Conservation (phyloP, 352 stramenopile genomes). For the Albugo candida region DNA sequence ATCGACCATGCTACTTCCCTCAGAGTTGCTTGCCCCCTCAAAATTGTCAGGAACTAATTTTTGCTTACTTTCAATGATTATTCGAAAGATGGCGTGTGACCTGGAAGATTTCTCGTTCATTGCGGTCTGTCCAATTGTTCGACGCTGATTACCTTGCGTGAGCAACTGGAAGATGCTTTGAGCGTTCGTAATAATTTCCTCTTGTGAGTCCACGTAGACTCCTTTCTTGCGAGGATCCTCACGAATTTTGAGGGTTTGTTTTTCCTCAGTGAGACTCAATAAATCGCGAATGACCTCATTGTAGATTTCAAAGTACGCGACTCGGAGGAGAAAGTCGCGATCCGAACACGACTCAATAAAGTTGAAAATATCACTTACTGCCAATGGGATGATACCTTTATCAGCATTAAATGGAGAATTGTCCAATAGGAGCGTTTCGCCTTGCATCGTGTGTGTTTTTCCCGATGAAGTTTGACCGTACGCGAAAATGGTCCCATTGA, state of each 20-base stretch:
- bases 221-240: constrained; percentile 87
- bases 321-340: constrained; percentile 87
- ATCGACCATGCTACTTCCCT: too few species aligned
- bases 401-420: neutral
- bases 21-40: constrained; percentile 3
- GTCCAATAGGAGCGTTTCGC: constrained; percentile 11
- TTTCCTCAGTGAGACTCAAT: constrained; percentile 39
- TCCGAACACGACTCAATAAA: constrained; percentile 64
- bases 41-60: constrained; percentile 8
- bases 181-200: constrained; percentile 83
- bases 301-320: constrained; percentile 99
- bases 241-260: constrained; percentile 56
- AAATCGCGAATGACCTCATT: constrained; percentile 97
- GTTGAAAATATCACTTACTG: constrained; percentile 87
- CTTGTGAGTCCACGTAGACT: constrained; percentile 92
- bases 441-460: constrained; percentile 97
- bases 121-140: constrained; percentile 39
- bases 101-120: constrained; percentile 72
- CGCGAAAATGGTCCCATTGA: constrained; percentile 86
- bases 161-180: constrained; percentile 40
- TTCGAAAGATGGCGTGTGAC: constrained; percentile 67
- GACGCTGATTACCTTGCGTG: constrained; percentile 37
- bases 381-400: constrained; percentile 78
- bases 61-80: constrained; percentile 69
- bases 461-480: too few species aligned